Evolutionary conservation across 2,329 filamentous ascomycete genomes (phyloP).

Genomic region (Botrytis byssoidea): DNA sequence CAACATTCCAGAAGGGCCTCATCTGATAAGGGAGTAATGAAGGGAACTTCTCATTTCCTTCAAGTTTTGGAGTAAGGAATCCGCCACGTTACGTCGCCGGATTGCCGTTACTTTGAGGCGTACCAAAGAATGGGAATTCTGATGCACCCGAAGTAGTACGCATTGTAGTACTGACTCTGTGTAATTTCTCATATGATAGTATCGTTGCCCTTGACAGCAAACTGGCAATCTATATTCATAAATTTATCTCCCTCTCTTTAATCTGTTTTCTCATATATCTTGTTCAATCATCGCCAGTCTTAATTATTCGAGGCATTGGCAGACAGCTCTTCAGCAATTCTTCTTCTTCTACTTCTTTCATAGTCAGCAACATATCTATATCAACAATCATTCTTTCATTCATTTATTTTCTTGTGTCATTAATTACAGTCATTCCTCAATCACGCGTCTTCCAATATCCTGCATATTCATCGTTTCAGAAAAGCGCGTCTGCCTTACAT

Average conservation of each 20-base stretch:
- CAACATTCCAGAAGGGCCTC: constrained; percentile 29
- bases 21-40: constrained; percentile 12
- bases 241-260: background rate
- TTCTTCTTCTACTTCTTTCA: constrained; percentile 24
- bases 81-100: constrained; percentile 28
- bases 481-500: constrained; percentile 16
- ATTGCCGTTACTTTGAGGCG: constrained; percentile 28
- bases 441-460: constrained; percentile 24
- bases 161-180: constrained; percentile 34
- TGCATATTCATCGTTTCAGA: constrained; percentile 13
- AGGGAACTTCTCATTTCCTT: constrained; percentile 23
- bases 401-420: background rate
- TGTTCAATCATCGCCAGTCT: constrained; percentile 11
- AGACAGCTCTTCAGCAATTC: constrained; percentile 24
- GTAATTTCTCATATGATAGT: constrained; percentile 33
- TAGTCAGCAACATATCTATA: background rate
- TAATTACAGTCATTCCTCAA: constrained; percentile 21
- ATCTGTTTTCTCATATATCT: constrained; percentile 18
- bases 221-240: constrained; percentile 20
- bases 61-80: constrained; percentile 29
- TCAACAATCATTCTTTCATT: background rate
- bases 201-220: constrained; percentile 35
- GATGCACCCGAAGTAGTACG: constrained; percentile 25
- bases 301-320: constrained; percentile 7
- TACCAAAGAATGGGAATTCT: constrained; percentile 33